phyloP scores from a whole-genome alignment of 768 basidiomycete genomes.

The Mrakia gelida region DNA sequence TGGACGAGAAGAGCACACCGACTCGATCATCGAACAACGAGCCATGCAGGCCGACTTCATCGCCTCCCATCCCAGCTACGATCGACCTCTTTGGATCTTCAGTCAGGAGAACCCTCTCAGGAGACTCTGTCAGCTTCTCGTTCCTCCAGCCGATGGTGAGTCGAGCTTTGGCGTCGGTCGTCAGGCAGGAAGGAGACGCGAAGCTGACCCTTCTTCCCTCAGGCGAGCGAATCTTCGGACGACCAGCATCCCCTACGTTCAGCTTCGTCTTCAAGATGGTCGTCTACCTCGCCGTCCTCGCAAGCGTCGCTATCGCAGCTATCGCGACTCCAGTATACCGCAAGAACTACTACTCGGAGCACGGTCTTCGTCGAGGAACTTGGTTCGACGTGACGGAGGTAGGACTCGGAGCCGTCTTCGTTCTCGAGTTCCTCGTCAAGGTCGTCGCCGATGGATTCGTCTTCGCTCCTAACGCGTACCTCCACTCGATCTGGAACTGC shows the following conservation, averaged over 20 bases:
- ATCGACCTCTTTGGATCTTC: slow-evolving; percentile 84
- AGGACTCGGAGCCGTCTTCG: slow-evolving; percentile 46
- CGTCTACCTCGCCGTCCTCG: slow-evolving; percentile 70
- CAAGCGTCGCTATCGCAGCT: slow-evolving; percentile 73
- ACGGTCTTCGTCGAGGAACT: slow-evolving; percentile 58
- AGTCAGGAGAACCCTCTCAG: slow-evolving; percentile 72
- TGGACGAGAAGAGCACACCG: slow-evolving; percentile 55
- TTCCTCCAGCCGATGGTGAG: slow-evolving; percentile 58
- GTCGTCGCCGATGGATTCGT: slow-evolving; percentile 78
- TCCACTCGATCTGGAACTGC: slow-evolving; percentile 86
- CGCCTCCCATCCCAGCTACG: slow-evolving; percentile 78
- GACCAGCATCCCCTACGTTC: slow-evolving; percentile 58
- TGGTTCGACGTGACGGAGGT: slow-evolving; percentile 64
- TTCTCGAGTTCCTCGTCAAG: slow-evolving; percentile 84
- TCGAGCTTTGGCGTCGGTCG: too few relatives aligned
- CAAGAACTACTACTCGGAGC: slow-evolving; percentile 57
- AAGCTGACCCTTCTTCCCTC: not conserved
- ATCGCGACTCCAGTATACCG: slow-evolving; percentile 61
- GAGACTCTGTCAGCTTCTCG: slow-evolving; percentile 71
- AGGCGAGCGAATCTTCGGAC: slow-evolving; percentile 84
- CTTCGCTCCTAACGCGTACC: slow-evolving; percentile 73
- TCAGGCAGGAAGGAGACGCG: not conserved
- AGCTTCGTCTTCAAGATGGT: slow-evolving; percentile 70
- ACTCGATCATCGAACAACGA: slow-evolving; percentile 63
- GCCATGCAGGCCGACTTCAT: slow-evolving; percentile 84